phyloP scores from a whole-genome alignment of 2,329 filamentous ascomycete genomes.

The Hansfordia pulvinata region DNA sequence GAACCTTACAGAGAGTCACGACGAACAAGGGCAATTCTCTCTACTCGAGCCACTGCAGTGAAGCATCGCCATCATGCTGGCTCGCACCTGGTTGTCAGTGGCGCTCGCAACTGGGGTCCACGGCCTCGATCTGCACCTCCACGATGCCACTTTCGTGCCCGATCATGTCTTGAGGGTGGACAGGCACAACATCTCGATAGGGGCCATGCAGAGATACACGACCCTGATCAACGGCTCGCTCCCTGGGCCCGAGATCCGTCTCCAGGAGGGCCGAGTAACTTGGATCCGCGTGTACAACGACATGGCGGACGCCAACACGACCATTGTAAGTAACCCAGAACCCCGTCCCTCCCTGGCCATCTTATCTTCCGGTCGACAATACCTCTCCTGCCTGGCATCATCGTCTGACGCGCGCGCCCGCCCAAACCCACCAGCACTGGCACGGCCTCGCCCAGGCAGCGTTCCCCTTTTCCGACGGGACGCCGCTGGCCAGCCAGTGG shows the following conservation, averaged over 20 bases:
- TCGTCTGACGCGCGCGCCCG: too few relatives aligned
- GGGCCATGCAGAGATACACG: neutral
- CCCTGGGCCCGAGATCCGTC: neutral
- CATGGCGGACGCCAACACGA: slow-evolving; percentile 1
- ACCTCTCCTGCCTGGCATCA: too few relatives aligned
- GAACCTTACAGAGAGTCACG: too few relatives aligned
- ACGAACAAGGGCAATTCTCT: too few relatives aligned
- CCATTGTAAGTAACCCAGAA: neutral
- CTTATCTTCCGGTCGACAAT: too few relatives aligned
- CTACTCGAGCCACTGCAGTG: too few relatives aligned
- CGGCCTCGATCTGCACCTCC: too few relatives aligned
- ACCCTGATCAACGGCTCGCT: neutral
- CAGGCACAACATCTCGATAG: neutral
- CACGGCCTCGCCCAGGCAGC: slow-evolving; percentile 34
- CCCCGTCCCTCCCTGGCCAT: too few relatives aligned
- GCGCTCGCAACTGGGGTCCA: too few relatives aligned
- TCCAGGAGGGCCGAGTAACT: neutral
- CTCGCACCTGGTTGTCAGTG: too few relatives aligned
- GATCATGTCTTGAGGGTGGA: neutral
- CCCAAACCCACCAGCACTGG: too few relatives aligned
- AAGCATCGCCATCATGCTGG: too few relatives aligned
- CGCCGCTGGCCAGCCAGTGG: slow-evolving; percentile 36
- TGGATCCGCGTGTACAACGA: slow-evolving; percentile 1
- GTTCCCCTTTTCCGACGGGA: slow-evolving; percentile 37
- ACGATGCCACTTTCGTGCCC: neutral